Evolutionary conservation across 164 flowering plant species (phyloP), one percentile per base, ranked within the genome.

Genomic region (Euptelea pleiosperma): DNA sequence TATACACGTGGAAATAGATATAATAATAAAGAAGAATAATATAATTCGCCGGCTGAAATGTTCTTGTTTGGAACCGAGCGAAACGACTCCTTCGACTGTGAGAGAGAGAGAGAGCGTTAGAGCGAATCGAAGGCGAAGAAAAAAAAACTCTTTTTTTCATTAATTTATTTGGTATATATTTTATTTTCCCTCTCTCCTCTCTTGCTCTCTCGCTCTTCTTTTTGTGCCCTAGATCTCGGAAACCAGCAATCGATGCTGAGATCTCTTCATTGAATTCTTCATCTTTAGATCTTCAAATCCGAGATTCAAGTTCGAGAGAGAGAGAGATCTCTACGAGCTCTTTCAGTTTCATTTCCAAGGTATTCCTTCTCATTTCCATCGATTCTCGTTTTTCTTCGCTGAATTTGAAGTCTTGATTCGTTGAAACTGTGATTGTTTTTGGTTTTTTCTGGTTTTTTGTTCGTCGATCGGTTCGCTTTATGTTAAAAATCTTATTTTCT

Each of bases 141-240:
- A 22, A 18, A 31, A 25, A 48, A 16, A 28, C 35, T 14, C 14
- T 40, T 22, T 55, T 40, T 16, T 2, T 0, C 30, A 4, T 37
- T 2, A 37, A 12, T 3, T 18, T 29, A 1, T 29, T 29, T 50
- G 12, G 15, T 10, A 4, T 25, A 14, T 29, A 41, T 40, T 30
- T 41, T 18, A 2, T 3, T 26, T 0, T 28, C 21, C 9, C 18
- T 40, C 42, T 55, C 0, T 8, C 6, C 24, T 28, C 41, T 52
- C 29, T 10, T 25, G 11, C 16, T 45, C 45, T 44, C 42, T 29
- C 41, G 52, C 52, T 44, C 15, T 9, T 44, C 19, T 8, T 35
- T 6, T 64, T 34, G 22, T 63, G 68, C 64, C 68, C 64, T 63
- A 69, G 72, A 69, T 69, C 72, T 68, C 50, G 57, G 51, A 12